Conservation (phyloP, 352 stramenopile genomes). For the Thalassiosira mediterranea region DNA sequence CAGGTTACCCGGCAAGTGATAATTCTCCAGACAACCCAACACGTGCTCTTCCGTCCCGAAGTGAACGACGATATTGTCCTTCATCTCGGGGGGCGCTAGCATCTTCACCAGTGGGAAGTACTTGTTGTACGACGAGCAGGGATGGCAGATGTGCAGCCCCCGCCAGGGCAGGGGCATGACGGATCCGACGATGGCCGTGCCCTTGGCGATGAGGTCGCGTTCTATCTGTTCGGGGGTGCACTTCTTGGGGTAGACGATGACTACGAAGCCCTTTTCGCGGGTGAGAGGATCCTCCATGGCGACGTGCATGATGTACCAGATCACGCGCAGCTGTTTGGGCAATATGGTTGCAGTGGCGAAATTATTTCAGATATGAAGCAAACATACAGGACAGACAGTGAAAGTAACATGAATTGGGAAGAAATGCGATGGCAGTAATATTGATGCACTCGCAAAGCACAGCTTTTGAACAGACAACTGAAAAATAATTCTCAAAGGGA, state of each 20-base stretch:
- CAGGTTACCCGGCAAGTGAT: slow-evolving; percentile 1
- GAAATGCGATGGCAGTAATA: background rate
- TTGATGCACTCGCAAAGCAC: background rate
- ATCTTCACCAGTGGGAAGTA: slow-evolving; percentile 16
- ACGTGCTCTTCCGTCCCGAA: slow-evolving; percentile 21
- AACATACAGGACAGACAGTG: background rate
- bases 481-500: too few relatives aligned
- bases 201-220: slow-evolving; percentile 7
- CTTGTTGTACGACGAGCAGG: slow-evolving; percentile 10
- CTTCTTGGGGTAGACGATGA: slow-evolving; percentile 1
- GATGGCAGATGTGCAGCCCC: slow-evolving; percentile 20
- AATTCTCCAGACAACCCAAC: slow-evolving; percentile 12
- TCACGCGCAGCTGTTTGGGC: slow-evolving; percentile 6
- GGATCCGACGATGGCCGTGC: background rate
- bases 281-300: slow-evolving; percentile 1
- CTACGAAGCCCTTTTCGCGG: slow-evolving; percentile 15
- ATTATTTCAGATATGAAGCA: background rate
- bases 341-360: background rate
- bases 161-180: slow-evolving; percentile 9
- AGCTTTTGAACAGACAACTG: too few relatives aligned
- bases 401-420: too few relatives aligned
- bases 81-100: background rate
- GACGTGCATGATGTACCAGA: slow-evolving; percentile 27
- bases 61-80: slow-evolving; percentile 10
- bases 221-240: slow-evolving; percentile 14